Evolutionary conservation across 2,329 filamentous ascomycete genomes (phyloP).

Genomic region (Dothiorella sarmentorum): DNA sequence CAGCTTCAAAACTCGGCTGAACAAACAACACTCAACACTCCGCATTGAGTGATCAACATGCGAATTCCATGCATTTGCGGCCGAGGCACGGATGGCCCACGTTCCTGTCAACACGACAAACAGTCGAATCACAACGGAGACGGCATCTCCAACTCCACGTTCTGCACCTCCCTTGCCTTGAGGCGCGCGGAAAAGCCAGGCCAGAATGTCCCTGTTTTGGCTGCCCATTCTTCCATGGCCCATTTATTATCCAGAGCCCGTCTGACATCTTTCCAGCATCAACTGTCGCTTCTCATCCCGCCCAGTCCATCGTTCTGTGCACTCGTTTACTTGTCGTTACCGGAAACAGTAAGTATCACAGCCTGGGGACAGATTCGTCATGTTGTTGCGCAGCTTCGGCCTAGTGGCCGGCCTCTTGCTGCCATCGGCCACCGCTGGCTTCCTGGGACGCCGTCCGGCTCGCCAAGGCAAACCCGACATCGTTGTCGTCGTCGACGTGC

Average conservation of each 20-base stretch:
- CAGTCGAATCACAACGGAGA: neutral
- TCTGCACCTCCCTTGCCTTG: conserved; percentile 9
- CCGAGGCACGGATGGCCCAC: neutral
- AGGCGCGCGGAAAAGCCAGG: neutral
- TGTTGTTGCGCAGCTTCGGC: conserved; percentile 11
- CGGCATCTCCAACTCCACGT: neutral
- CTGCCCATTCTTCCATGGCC: neutral
- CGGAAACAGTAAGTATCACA: neutral
- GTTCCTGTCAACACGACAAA: neutral
- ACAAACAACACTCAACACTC: no score
- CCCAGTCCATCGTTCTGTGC: neutral
- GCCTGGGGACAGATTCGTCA: conserved; percentile 8
- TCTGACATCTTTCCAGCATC: neutral
- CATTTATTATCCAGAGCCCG: conserved; percentile 2
- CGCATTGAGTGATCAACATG: no score
- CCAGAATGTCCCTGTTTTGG: conserved; percentile 9
- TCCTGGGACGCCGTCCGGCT: neutral
- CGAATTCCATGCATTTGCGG: no score
- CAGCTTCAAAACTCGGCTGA: no score
- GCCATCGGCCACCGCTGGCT: neutral
- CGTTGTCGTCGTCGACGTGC: conserved; percentile 1
- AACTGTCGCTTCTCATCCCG: neutral
- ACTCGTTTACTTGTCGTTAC: neutral
- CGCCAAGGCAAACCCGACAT: neutral
- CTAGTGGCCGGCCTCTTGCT: conserved; percentile 9